Percentiles rank a stretch among this genome's conserved stretches.
Evolutionary conservation across 2,329 filamentous ascomycete genomes (phyloP).

Genomic region (Nectriaceae sp.): DNA sequence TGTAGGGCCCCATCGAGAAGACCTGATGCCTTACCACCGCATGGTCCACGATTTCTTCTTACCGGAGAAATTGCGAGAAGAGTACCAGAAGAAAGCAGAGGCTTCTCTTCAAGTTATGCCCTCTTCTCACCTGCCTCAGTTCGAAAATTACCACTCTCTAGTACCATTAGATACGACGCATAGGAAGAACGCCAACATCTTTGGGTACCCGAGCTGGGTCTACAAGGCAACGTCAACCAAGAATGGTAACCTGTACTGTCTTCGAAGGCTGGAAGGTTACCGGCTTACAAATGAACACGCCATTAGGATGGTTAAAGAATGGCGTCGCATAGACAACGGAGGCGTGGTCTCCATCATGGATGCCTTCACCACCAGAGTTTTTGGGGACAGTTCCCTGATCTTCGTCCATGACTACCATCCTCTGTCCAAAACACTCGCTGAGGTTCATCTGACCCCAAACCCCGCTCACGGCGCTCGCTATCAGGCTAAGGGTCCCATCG

Average conservation of each 20-base stretch:
- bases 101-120: slow-evolving; percentile 83
- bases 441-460: slow-evolving; percentile 66
- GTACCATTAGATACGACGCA: slow-evolving; percentile 84
- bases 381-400: slow-evolving; percentile 92
- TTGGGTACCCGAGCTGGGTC: slow-evolving; percentile 89
- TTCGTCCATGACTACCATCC: slow-evolving; percentile 95
- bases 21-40: slow-evolving; percentile 81
- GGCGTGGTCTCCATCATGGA: slow-evolving; percentile 86
- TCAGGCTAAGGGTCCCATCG: slow-evolving; percentile 50
- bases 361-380: slow-evolving; percentile 89
- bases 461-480: slow-evolving; percentile 46
- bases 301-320: slow-evolving; percentile 82
- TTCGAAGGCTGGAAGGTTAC: slow-evolving; percentile 86
- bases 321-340: slow-evolving; percentile 82
- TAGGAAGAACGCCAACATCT: slow-evolving; percentile 75
- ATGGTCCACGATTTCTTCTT: slow-evolving; percentile 91
- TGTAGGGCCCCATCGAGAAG: slow-evolving; percentile 78
- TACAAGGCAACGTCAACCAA: slow-evolving; percentile 92
- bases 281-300: slow-evolving; percentile 86
- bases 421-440: slow-evolving; percentile 83
- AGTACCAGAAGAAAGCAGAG: slow-evolving; percentile 85
- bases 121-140: slow-evolving; percentile 71
- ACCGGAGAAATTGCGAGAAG: slow-evolving; percentile 81
- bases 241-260: slow-evolving; percentile 83
- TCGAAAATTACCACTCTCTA: slow-evolving; percentile 90